phyloP scores from a whole-genome alignment of 805 yeast genomes.

The Huiozyma naganishii region DNA sequence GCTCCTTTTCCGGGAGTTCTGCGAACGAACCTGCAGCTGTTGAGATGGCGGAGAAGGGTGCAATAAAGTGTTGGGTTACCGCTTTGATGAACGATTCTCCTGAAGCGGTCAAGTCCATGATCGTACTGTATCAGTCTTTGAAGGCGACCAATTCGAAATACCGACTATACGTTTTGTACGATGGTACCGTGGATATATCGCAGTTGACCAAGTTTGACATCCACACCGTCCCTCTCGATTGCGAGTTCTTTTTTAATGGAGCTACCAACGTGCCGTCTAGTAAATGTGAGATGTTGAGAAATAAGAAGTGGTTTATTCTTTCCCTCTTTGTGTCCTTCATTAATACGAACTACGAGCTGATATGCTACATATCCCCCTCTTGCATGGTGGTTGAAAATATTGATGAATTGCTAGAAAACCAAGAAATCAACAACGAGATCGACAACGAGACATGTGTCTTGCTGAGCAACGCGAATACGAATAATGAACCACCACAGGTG shows the following conservation, averaged over 20 bases:
- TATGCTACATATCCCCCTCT: slow-evolving; percentile 25
- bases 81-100: slow-evolving; percentile 14
- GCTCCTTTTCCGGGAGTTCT: slow-evolving; percentile 26
- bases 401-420: slow-evolving; percentile 21
- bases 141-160: slow-evolving; percentile 14
- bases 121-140: slow-evolving; percentile 19
- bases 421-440: slow-evolving; percentile 20
- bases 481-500: slow-evolving; percentile 11
- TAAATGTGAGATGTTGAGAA: not conserved
- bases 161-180: slow-evolving; percentile 17
- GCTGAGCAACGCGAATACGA: slow-evolving; percentile 15
- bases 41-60: not conserved
- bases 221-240: slow-evolving; percentile 3
- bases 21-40: slow-evolving; percentile 12
- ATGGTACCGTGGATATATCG: slow-evolving; percentile 10
- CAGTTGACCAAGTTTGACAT: slow-evolving; percentile 4
- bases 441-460: slow-evolving; percentile 29
- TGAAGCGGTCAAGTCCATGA: slow-evolving; percentile 15
- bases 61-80: slow-evolving; percentile 23
- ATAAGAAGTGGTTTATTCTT: slow-evolving; percentile 10
- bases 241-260: not conserved
- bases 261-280: not conserved
- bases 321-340: slow-evolving; percentile 16
- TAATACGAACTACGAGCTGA: slow-evolving; percentile 14
- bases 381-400: slow-evolving; percentile 21